phyloP scores from a whole-genome alignment of 306 rosid genomes.

The Castanea crenata region DNA sequence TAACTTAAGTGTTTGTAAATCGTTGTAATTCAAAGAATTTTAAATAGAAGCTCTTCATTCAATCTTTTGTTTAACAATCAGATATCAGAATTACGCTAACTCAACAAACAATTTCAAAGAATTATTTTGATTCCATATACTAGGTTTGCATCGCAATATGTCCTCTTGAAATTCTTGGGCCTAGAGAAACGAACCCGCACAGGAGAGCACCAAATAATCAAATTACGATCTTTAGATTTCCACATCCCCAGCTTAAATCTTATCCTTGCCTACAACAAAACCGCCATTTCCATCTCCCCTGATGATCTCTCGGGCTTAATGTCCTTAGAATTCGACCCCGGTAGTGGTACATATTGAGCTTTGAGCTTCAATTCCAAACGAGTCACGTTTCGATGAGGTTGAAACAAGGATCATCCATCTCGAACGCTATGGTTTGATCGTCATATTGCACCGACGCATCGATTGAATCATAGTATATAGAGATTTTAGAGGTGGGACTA shows the following conservation, averaged over 20 bases:
- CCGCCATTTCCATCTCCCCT: constrained; percentile 48
- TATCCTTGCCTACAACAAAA: constrained; percentile 44
- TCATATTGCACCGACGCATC: constrained; percentile 48
- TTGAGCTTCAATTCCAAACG: constrained; percentile 35
- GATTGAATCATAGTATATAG: constrained; percentile 65
- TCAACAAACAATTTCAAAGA: too few relatives aligned
- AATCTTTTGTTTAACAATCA: too few relatives aligned
- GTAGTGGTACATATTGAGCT: constrained; percentile 41
- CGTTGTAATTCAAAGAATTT: too few relatives aligned
- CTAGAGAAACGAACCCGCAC: constrained; percentile 40
- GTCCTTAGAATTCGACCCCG: constrained; percentile 42
- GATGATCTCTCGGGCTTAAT: constrained; percentile 43
- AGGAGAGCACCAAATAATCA: constrained; percentile 60
- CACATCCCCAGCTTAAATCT: constrained; percentile 63
- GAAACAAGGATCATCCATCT: constrained; percentile 45
- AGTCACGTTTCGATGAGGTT: constrained; percentile 56
- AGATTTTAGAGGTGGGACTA: constrained; percentile 62
- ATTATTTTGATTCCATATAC: too few relatives aligned
- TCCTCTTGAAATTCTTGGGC: constrained; percentile 49
- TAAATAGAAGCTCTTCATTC: too few relatives aligned
- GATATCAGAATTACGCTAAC: too few relatives aligned
- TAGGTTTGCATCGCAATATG: constrained; percentile 46
- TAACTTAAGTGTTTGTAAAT: too few relatives aligned
- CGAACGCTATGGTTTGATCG: constrained; percentile 61
- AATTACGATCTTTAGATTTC: constrained; percentile 52